Base-by-base conservation (phyloP, 306 rosid species). In the Prunus padus region DNA sequence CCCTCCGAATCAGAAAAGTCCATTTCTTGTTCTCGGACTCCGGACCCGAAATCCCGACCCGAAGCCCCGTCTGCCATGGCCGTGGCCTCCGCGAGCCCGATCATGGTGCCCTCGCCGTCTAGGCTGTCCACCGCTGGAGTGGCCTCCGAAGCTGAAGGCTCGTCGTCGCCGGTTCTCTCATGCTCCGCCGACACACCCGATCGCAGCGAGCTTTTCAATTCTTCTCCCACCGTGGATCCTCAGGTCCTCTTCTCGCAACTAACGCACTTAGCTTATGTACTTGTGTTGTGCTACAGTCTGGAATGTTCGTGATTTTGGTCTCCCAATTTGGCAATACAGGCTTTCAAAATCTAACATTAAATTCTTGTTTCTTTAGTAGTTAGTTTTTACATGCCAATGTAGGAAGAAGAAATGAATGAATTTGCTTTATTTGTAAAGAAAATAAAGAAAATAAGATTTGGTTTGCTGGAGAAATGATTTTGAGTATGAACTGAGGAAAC, bases 151-250 rank as follows among this genome's bases (percentile, higher is more conserved):
- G 69, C 81, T 26, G 81, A 77, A n/a, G 69, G 74, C 20, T 81
- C 85, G 5, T 65, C 79, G 8, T 51, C 81, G 31, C 74, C 78
- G 51, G 28, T 54, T 18, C 8, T 51, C n/a, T 74, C 72, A 1
- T 82, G 65, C 69, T 28, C 82, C 54, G 69, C 50, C 26, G 80
- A 65, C 49, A 67, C 76, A 13, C 82, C 79, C 54, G 93, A 87
- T 86, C 91, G 85, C 69, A 67, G 61, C 74, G 81, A 74, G 57
- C 73, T 84, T 20, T 64, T 84, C 74, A 67, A 65, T 72, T 84
- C 90, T 50, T 86, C 89, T 14, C 87, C 89, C 57, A 70, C 76
- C 60, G 19, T 76, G 37, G 98, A 91, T 75, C 50, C 19, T 82
- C 91, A 83, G 94, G 96, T 88, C 22, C 55, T 42, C 25, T 2